Conservation (phyloP, 164 flowering plant species). For the Buxus sempervirens region DNA sequence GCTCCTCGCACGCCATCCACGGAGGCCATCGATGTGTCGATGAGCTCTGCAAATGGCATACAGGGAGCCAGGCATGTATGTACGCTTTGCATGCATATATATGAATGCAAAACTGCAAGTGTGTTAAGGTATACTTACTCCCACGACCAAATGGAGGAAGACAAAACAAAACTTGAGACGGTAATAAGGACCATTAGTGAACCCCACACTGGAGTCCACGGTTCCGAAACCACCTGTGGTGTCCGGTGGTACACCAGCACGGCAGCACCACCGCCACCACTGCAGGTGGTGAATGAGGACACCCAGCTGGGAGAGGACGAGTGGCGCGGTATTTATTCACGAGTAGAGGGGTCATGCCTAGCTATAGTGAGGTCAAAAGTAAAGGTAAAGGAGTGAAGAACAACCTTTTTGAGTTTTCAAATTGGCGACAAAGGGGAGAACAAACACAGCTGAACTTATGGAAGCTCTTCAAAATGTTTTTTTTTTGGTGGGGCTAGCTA, state of each 20-base stretch:
- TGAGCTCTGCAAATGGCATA: slow-evolving; percentile 63
- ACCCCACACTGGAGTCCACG: too few relatives aligned
- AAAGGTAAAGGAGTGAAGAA: too few relatives aligned
- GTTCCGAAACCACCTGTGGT: too few relatives aligned
- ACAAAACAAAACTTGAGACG: too few relatives aligned
- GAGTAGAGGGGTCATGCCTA: neutral
- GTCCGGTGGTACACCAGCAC: too few relatives aligned
- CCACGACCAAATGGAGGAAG: too few relatives aligned
- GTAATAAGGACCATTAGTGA: too few relatives aligned
- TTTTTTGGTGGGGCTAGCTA: too few relatives aligned
- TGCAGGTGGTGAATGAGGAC: neutral
- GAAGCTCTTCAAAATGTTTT: too few relatives aligned
- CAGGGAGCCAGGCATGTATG: slow-evolving; percentile 85
- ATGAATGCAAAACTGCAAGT: neutral
- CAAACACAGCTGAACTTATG: slow-evolving; percentile 14
- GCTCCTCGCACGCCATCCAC: slow-evolving; percentile 73
- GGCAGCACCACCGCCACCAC: neutral
- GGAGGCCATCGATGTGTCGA: slow-evolving; percentile 35
- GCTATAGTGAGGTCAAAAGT: too few relatives aligned
- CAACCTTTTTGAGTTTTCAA: slow-evolving; percentile 29
- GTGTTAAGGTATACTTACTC: neutral
- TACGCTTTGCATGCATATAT: neutral
- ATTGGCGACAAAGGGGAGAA: neutral
- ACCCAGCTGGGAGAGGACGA: neutral
- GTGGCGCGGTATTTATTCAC: neutral